Evolutionary conservation across 257 asterid genomes (phyloP).

Genomic region (Ilex aquifolium): DNA sequence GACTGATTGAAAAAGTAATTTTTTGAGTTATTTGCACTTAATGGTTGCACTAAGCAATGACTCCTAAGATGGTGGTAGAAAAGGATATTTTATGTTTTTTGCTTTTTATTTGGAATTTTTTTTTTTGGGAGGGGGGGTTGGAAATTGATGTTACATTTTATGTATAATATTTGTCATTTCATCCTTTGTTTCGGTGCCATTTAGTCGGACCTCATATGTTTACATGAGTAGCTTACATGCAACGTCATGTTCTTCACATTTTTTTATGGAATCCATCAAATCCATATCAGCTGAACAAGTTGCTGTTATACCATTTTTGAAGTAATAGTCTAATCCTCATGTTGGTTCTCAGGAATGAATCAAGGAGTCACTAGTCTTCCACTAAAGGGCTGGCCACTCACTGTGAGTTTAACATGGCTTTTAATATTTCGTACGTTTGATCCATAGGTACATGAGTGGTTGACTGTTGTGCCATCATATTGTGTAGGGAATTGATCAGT

Average conservation of each 20-base stretch:
- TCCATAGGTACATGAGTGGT: slow-evolving; percentile 3
- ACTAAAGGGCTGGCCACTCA: slow-evolving; percentile 97
- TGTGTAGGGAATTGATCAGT: slow-evolving; percentile 85
- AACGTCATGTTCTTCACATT: not conserved
- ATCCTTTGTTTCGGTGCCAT: no score
- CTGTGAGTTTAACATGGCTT: slow-evolving; percentile 57
- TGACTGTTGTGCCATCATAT: slow-evolving; percentile 19
- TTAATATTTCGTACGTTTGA: not conserved
- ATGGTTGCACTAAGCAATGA: no score
- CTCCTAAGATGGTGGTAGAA: no score
- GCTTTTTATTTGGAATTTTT: no score
- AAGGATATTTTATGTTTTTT: no score
- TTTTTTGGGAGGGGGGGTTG: no score
- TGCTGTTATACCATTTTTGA: not conserved
- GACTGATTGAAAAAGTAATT: no score
- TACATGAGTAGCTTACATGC: not conserved
- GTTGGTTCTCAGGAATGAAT: slow-evolving; percentile 54
- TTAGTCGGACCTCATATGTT: no score
- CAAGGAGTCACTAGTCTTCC: slow-evolving; percentile 94
- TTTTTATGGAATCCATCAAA: not conserved
- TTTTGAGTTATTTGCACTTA: no score
- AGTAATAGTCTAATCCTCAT: not conserved
- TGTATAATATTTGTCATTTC: no score
- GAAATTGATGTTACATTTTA: no score
- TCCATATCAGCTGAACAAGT: not conserved